Conservation (phyloP, 345 rosid genomes). For the Boechera stricta region DNA sequence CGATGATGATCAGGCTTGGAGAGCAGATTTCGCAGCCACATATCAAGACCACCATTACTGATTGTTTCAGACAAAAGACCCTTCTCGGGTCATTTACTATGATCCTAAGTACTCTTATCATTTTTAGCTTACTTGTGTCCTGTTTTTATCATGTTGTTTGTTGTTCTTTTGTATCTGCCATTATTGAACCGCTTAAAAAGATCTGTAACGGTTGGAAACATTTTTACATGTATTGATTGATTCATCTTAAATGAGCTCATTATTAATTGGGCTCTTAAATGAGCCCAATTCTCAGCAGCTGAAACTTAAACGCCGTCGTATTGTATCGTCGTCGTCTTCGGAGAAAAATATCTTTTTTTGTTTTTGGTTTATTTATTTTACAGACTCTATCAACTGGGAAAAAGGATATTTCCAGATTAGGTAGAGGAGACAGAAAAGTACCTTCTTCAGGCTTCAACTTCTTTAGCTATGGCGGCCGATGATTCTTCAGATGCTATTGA, state of each 20-base stretch:
- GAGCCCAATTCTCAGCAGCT: slow-evolving; percentile 10
- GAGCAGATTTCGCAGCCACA: slow-evolving; percentile 89
- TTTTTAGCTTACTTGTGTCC: neutral
- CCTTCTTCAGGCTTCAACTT: slow-evolving; percentile 6
- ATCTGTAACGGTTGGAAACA: slow-evolving; percentile 63
- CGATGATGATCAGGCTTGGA: slow-evolving; percentile 90
- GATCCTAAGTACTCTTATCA: slow-evolving; percentile 1
- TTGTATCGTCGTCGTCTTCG: slow-evolving; percentile 16
- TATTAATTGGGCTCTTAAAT: slow-evolving; percentile 5
- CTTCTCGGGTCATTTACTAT: slow-evolving; percentile 38
- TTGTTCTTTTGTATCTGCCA: slow-evolving; percentile 41
- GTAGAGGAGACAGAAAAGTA: slow-evolving; percentile 21
- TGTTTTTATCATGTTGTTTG: slow-evolving; percentile 47
- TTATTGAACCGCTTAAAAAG: slow-evolving; percentile 55
- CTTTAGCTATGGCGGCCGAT: slow-evolving; percentile 50
- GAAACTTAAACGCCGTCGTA: slow-evolving; percentile 6
- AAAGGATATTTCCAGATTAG: slow-evolving; percentile 36
- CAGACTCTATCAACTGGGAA: slow-evolving; percentile 8
- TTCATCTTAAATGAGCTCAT: neutral
- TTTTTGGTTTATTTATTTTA: no score
- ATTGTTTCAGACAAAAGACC: slow-evolving; percentile 29
- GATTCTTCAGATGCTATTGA: slow-evolving; percentile 51
- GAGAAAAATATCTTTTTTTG: slow-evolving; percentile 23
- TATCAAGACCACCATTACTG: slow-evolving; percentile 75
- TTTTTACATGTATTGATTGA: slow-evolving; percentile 32